phyloP scores from a whole-genome alignment of 73 alveolate genomes.

The Uronychia setigera region DNA sequence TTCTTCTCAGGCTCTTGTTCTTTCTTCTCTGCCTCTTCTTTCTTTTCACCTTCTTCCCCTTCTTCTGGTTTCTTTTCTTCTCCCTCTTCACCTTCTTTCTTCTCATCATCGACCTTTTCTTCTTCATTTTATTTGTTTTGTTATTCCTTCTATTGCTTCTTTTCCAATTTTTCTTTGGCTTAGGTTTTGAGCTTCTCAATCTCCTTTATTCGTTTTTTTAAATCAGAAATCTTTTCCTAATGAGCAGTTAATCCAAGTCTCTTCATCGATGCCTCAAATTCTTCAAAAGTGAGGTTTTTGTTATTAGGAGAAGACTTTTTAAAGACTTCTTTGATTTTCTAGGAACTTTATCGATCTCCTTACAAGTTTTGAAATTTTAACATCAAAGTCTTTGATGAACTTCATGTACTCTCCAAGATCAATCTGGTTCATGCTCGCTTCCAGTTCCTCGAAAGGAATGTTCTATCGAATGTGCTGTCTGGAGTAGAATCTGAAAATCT shows the following conservation, averaged over 20 bases:
- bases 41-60: background rate
- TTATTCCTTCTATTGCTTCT: slow-evolving; percentile 10
- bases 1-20: background rate
- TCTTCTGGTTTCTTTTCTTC: background rate
- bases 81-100: slow-evolving; percentile 11
- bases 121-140: background rate
- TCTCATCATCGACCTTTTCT: slow-evolving; percentile 12
- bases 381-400: slow-evolving; percentile 64
- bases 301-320: slow-evolving; percentile 51
- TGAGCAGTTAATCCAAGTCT: slow-evolving; percentile 14
- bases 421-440: slow-evolving; percentile 41
- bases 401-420: slow-evolving; percentile 64
- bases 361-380: slow-evolving; percentile 14
- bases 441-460: slow-evolving; percentile 48
- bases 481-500: slow-evolving; percentile 58
- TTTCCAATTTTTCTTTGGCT: background rate
- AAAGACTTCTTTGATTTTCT: slow-evolving; percentile 46
- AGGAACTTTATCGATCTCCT: background rate
- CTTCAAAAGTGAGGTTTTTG: slow-evolving; percentile 42
- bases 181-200: background rate
- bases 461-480: slow-evolving; percentile 58
- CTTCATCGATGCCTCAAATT: slow-evolving; percentile 25
- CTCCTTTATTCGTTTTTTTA: slow-evolving; percentile 10
- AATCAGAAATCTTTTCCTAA: slow-evolving; percentile 8
- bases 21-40: slow-evolving; percentile 3